Base-by-base conservation (phyloP, 2,329 filamentous ascomycete genomes). In the Phaeophleospora eucalypticola region DNA sequence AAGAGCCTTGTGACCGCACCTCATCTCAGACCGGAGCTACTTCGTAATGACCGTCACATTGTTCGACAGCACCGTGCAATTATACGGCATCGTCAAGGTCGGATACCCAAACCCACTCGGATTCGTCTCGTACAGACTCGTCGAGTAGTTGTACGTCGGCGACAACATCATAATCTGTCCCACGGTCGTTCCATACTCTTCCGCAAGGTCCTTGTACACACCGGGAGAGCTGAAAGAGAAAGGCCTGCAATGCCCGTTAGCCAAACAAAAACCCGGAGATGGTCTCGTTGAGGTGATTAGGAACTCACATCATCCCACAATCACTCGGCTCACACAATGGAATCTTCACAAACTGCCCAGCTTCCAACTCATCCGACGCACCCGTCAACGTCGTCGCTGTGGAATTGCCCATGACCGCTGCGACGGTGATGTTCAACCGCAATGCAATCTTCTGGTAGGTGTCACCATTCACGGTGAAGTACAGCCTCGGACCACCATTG, bases 71-170 rank as follows among this genome's bases (percentile, higher is more conserved):
- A 32, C 29, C 21, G 40, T 42, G 27, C 16, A 34, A 34, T 42
- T 42, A 12, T 33, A 33, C 17, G 40, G 40, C 17, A 42, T 9
- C 18, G 14, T 16, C 18, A 42, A n/a, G n/a, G n/a, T 12, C 15
- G 27, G 9, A 19, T n/a, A n/a, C n/a, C n/a, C n/a, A n/a, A n/a
- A n/a, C n/a, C n/a, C n/a, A n/a, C n/a, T n/a, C n/a, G n/a, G n/a
- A n/a, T n/a, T n/a, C n/a, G n/a, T n/a, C n/a, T n/a, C n/a, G n/a
- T n/a, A n/a, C n/a, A n/a, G n/a, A n/a, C n/a, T n/a, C n/a, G n/a
- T n/a, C n/a, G n/a, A 27, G 32, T 43, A 43, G 16, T 43, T 43
- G 19, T 43, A 43, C 27, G 32, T 43, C n/a, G 41, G 41, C 16
- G 10, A 19, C 15, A 43, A 20, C 41, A 43, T 43, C 41, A 43